A percentile compares a stretch with the other conserved stretches of the same genome.
phyloP scores from a whole-genome alignment of 306 rosid genomes.

The Hippophae rhamnoides region DNA sequence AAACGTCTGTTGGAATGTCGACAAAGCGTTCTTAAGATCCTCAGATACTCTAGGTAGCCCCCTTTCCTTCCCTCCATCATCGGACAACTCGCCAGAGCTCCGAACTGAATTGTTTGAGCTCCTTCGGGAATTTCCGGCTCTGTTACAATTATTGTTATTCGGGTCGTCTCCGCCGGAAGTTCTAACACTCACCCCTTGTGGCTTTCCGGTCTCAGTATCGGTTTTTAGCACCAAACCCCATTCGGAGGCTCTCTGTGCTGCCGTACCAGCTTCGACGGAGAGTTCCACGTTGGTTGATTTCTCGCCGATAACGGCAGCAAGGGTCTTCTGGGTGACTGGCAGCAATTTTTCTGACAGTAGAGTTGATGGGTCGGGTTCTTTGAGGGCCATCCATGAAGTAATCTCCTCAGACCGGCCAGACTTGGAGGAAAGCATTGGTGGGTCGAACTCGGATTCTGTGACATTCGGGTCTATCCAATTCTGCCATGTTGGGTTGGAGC shows the following conservation, averaged over 20 bases:
- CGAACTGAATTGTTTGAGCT: conserved; percentile 56
- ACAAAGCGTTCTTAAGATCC: conserved; percentile 64
- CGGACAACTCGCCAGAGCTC: conserved; percentile 58
- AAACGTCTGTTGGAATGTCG: conserved; percentile 88
- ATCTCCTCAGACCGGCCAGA: conserved; percentile 26
- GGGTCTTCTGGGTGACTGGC: conserved; percentile 20
- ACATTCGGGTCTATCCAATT: conserved; percentile 33
- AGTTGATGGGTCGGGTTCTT: conserved; percentile 30
- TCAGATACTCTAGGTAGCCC: conserved; percentile 71
- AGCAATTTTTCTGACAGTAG: conserved; percentile 8
- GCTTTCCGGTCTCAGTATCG: conserved; percentile 74
- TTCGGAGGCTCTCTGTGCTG: conserved; percentile 83
- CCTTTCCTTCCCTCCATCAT: conserved; percentile 38
- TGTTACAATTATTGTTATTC: conserved; percentile 2
- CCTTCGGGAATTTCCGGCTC: conserved; percentile 32
- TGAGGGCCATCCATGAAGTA: conserved; percentile 86
- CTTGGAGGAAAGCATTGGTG: conserved; percentile 12
- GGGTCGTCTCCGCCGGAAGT: conserved; percentile 66
- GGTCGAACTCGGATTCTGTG: conserved; percentile 13
- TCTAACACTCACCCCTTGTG: conserved; percentile 57
- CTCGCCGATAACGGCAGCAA: conserved; percentile 27
- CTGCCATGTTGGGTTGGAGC: conserved; percentile 36
- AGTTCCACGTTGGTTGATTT: conserved; percentile 1
- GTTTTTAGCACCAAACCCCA: conserved; percentile 84
- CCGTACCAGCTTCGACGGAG: conserved; percentile 28